Base-by-base conservation (phyloP, 441 rosid species). In the Bocquillonia castaneifolia region DNA sequence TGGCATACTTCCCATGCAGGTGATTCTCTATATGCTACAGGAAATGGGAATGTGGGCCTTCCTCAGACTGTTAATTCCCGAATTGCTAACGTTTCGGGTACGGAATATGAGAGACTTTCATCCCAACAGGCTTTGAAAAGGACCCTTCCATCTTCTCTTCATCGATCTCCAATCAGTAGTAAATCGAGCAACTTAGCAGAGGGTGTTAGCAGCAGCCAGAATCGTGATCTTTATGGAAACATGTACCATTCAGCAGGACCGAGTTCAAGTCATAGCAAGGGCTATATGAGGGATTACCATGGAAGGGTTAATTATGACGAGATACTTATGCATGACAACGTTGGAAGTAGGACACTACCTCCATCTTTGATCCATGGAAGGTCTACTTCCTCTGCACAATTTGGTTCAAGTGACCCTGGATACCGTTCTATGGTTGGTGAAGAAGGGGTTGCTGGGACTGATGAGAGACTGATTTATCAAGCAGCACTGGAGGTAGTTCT, bases 381-480 rank as follows among this genome's bases (percentile, higher is more conserved):
- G 77, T 65, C 88, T 66, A 66, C 63, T 47, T 64, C 82, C 71
- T 53, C 79, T 47, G 34, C 70, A 10, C 85, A 78, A 48, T 80
- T 70, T 77, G 84, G 85, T 74, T 52, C 83, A 74, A 79, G 79
- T 67, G 92, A 85, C 61, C 69, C 77, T 66, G 20, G 68, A 53
- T 80, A 73, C 67, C 88, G 80, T 71, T 53, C 78, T 68, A 79
- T 78, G 36, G 50, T 68, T 28, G 83, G 80, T 59, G 94, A 86
- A 70, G 97, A 92, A 65, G 81, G 84, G 70, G 78, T 64, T 68
- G 28, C 80, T 69, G 88, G 74, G 62, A 70, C 51, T 71, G 93
- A 86, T 67, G 99, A 94, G 83, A 84, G 97, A 75, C 66, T 94
- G 76, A 74, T 94, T 67, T 94, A 86, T 80, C 96, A 87, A 80